A percentile compares a stretch with the other conserved stretches of the same genome.
phyloP scores from a whole-genome alignment of 2,329 filamentous ascomycete genomes.

The Phialemonium atrogriseum region DNA sequence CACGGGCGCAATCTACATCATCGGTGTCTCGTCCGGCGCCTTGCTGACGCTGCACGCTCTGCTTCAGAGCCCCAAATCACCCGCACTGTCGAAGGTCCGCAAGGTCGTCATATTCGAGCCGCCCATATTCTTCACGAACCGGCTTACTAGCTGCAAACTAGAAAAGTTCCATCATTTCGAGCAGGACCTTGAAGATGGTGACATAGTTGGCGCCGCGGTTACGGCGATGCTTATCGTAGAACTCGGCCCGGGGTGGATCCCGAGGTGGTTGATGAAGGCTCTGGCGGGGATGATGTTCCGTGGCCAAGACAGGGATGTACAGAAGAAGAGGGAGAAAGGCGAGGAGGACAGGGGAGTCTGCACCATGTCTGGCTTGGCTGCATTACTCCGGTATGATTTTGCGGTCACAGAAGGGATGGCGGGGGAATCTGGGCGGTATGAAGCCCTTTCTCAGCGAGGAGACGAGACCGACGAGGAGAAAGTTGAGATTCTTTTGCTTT shows the following conservation, averaged over 20 bases:
- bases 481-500: slow-evolving; percentile 4
- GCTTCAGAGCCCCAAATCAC: not conserved
- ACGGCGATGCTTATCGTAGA: too few relatives aligned
- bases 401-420: slow-evolving; percentile 3
- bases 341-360: slow-evolving; percentile 1
- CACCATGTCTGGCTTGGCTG: slow-evolving; percentile 2
- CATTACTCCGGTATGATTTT: slow-evolving; percentile 4
- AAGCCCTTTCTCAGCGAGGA: too few relatives aligned
- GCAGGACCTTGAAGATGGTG: too few relatives aligned
- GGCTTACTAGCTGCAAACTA: too few relatives aligned
- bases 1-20: slow-evolving; percentile 2
- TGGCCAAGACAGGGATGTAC: not conserved
- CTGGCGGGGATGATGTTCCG: slow-evolving; percentile 3
- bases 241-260: too few relatives aligned
- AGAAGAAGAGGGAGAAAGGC: not conserved
- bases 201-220: too few relatives aligned
- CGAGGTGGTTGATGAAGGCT: slow-evolving; percentile 2
- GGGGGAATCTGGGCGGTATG: slow-evolving; percentile 2
- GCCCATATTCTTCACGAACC: slow-evolving; percentile 4
- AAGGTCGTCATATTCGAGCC: slow-evolving; percentile 6
- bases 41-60: slow-evolving; percentile 2
- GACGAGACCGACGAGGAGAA: too few relatives aligned
- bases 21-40: slow-evolving; percentile 4
- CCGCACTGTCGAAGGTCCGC: too few relatives aligned
- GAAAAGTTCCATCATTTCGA: too few relatives aligned